Evolutionary conservation across 441 rosid species (phyloP).

Genomic region (Syzygium malaccense): DNA sequence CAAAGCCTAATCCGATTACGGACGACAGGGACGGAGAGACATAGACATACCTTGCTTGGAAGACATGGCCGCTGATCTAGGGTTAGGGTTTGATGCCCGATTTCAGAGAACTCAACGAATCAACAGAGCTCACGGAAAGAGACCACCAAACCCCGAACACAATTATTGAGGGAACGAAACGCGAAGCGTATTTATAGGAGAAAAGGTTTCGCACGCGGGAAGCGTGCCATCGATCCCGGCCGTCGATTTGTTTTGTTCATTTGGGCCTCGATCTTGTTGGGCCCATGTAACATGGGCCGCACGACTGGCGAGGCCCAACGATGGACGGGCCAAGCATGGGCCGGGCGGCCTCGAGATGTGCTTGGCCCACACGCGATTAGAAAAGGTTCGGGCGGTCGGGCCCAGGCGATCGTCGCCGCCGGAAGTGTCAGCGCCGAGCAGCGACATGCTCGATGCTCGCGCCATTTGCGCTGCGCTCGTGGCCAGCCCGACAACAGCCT

Average conservation of each 20-base stretch:
- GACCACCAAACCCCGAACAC: background rate
- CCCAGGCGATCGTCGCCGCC: background rate
- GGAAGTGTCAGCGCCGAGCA: background rate
- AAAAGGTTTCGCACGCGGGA: background rate
- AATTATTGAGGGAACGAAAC: background rate
- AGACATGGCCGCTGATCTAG: constrained; percentile 41
- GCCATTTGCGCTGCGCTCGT: accelerated
- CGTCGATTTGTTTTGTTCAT: background rate
- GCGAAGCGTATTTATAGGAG: background rate
- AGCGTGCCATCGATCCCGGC: background rate
- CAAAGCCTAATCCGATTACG: background rate
- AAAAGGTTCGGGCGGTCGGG: accelerated
- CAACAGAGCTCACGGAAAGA: background rate
- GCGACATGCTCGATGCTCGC: accelerated
- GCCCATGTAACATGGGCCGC: background rate
- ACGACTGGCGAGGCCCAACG: background rate
- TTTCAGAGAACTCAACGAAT: background rate
- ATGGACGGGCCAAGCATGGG: background rate
- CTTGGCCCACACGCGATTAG: background rate
- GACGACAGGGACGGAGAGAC: background rate
- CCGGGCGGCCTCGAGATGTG: background rate
- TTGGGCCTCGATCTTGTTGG: background rate
- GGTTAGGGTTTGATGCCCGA: constrained; percentile 11
- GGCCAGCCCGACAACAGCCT: background rate
- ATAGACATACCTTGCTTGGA: constrained; percentile 70